Evolutionary conservation across 2,329 filamentous ascomycete species (phyloP), one percentile per base, ranked within the genome.

Genomic region (Aspergillus tubingensis): DNA sequence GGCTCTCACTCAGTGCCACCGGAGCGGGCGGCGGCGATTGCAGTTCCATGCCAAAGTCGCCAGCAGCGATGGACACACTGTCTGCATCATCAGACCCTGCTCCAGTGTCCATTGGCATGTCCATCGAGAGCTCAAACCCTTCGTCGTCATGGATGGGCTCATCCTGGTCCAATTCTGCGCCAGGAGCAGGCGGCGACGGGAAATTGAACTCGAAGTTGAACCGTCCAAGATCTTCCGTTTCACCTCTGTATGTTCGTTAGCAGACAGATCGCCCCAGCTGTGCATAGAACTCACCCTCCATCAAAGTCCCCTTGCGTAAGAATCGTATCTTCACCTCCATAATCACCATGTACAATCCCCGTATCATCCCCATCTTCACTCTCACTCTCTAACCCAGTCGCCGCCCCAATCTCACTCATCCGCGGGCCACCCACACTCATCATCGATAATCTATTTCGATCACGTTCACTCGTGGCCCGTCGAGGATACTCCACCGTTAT

Each of bases 331-430:
- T 78, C 76, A 6, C 53, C 49, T 39, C 65, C 74, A 8, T 72
- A 71, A 13, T 78, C 76, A 23, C 75, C 73, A 19, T 54, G 57
- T 13, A 72, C 67, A 27, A 79, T 70, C 17, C 77, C 69, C 10
- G 77, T 74, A 23, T 76, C 70, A 19, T 19, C 17, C 17, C 17
- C 17, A 19, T 59, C 68, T 30, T 79, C 76, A 13, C 64, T 79
- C 1, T 74, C 78, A 11, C 79, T 77, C 55, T 81, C 80, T 8
- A 81, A 61, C 57, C 79, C 75, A 17, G 77, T 80, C 50, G 80
- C 63, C 57, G 82, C 81, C 1, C 74, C 81, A 65, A 85, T 75
- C 60, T 84, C 83, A 65, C 82, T 85, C 51, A 83, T 69, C 19
- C 78, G 71, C 21, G 74, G 69, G 53, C 71, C 75, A 11, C 74